Evolutionary conservation across 805 yeast species (phyloP).

Genomic region (Isabelozyma heimii): DNA sequence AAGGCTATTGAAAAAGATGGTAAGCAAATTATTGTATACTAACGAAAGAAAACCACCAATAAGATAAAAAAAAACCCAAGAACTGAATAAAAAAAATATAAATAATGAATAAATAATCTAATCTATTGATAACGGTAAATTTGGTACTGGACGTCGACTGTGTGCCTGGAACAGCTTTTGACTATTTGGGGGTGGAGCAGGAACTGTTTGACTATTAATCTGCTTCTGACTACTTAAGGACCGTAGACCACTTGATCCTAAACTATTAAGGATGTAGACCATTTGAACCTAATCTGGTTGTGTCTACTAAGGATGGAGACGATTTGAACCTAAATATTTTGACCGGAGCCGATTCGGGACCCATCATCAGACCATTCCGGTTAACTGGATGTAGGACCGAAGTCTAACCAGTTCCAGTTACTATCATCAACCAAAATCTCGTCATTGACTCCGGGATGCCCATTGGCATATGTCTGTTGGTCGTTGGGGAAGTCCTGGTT

Average conservation of each 20-base stretch:
- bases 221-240: no score
- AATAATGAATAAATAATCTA: neutral
- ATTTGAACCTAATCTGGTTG: no score
- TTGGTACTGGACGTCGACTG: no score
- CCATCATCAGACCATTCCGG: neutral
- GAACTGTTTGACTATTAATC: no score
- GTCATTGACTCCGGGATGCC: constrained; percentile 27
- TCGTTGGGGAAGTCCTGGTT: constrained; percentile 3
- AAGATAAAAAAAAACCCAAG: neutral
- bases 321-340: neutral
- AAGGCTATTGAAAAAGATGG: constrained; percentile 45
- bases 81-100: neutral
- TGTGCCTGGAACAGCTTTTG: no score
- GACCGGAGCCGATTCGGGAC: neutral
- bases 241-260: no score
- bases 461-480: constrained; percentile 6
- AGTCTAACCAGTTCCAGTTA: constrained; percentile 42
- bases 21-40: constrained; percentile 39
- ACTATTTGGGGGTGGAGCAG: no score
- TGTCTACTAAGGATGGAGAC: no score
- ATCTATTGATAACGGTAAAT: neutral
- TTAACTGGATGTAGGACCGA: constrained; percentile 20
- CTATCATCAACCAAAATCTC: constrained; percentile 27
- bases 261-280: no score
- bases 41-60: neutral